Evolutionary conservation across 225 moss, liverwort and hornwort species (phyloP).

Genomic region (Sphagnum contortum): DNA sequence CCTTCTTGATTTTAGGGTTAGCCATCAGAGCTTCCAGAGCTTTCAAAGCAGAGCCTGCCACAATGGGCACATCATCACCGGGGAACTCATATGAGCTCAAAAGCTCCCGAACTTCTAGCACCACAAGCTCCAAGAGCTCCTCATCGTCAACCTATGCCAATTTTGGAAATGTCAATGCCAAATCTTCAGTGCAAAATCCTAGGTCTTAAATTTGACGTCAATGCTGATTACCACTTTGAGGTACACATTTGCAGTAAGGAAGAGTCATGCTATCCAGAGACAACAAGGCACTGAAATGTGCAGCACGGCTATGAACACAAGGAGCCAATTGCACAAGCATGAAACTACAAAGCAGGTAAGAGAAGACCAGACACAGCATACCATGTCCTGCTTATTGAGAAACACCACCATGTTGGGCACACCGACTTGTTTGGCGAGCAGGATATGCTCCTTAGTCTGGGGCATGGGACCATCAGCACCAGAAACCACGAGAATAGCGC

Average conservation of each 20-base stretch:
- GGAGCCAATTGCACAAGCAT: too few species aligned
- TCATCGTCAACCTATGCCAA: slow-evolving; percentile 27
- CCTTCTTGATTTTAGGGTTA: slow-evolving; percentile 17
- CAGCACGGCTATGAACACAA: too few species aligned
- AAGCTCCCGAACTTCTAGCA: slow-evolving; percentile 59
- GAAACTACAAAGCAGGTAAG: too few species aligned
- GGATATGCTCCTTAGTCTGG: slow-evolving; percentile 84
- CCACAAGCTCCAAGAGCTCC: slow-evolving; percentile 70
- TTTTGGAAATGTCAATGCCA: too few species aligned
- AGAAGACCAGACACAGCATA: background rate
- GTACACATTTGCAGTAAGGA: too few species aligned
- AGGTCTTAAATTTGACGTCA: too few species aligned
- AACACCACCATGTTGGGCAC: slow-evolving; percentile 76
- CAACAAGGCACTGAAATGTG: too few species aligned
- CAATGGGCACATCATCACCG: slow-evolving; percentile 67
- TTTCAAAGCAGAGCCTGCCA: slow-evolving; percentile 62
- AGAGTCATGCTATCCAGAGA: too few species aligned
- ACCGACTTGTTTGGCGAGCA: slow-evolving; percentile 68
- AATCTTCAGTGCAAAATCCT: too few species aligned
- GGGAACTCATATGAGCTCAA: slow-evolving; percentile 67
- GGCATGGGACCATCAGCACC: slow-evolving; percentile 88
- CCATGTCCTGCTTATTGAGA: slow-evolving; percentile 68
- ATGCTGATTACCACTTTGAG: too few species aligned
- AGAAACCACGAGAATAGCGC: slow-evolving; percentile 68
- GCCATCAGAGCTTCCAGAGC: slow-evolving; percentile 34